Conservation (phyloP, 257 asterid genomes). For the Solanum etuberosum region DNA sequence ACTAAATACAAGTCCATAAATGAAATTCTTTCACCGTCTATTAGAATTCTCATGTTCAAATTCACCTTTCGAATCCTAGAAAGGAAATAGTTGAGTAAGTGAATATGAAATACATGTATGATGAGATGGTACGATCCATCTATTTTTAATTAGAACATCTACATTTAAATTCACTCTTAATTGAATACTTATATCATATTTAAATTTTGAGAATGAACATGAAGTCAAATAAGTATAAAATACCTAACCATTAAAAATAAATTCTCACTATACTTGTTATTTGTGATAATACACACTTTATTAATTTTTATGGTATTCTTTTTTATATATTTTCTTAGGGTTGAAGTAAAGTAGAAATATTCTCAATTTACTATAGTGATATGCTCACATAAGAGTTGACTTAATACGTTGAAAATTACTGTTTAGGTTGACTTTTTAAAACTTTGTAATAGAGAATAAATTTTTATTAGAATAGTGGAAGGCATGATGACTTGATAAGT, state of each 20-base stretch:
- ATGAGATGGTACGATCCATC: no score
- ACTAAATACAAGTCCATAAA: not conserved
- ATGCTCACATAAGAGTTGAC: not conserved
- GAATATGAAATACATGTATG: no score
- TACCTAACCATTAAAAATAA: not conserved
- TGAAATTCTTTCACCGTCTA: not conserved
- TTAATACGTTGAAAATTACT: not conserved
- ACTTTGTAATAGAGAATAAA: not conserved
- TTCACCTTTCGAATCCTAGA: not conserved
- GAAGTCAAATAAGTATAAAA: not conserved
- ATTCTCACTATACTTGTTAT: not conserved
- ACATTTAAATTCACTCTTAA: not conserved
- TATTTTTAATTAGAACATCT: no score
- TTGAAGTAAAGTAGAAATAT: not conserved
- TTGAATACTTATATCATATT: not conserved
- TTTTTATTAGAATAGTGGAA: not conserved
- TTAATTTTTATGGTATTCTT: no score
- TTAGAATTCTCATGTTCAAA: not conserved
- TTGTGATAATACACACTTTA: not conserved
- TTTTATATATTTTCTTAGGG: no score
- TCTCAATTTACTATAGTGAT: not conserved
- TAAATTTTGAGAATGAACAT: not conserved
- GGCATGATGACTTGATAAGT: no score
- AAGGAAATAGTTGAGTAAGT: not conserved
- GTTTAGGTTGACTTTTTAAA: not conserved